Evolutionary conservation across 176 grass and related monocot species (phyloP).

Genomic region (Oryza meyeriana): DNA sequence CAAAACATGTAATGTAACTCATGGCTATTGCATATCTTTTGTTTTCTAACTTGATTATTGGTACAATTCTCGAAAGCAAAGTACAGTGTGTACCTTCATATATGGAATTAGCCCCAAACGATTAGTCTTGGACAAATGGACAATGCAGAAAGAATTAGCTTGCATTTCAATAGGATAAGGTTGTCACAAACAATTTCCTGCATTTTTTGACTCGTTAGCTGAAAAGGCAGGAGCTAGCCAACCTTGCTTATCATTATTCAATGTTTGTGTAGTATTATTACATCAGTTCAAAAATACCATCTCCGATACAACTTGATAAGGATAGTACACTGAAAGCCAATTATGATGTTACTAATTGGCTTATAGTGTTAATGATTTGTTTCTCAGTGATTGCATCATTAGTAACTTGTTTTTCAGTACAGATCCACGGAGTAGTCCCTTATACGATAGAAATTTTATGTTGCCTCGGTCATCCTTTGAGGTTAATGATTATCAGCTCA

Average conservation of each 20-base stretch:
- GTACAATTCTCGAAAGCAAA: not conserved
- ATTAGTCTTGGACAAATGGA: not conserved
- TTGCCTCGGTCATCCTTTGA: not conserved
- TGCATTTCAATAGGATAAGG: not conserved
- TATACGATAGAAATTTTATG: not conserved
- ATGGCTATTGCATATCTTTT: not conserved
- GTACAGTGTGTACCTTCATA: not conserved
- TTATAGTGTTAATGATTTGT: not conserved
- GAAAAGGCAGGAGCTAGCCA: not conserved
- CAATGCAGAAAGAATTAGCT: not conserved
- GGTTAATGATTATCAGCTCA: not conserved
- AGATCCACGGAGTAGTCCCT: not conserved
- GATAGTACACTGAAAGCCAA: not conserved
- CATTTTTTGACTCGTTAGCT: not conserved
- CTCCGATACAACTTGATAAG: not conserved
- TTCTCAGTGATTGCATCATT: not conserved
- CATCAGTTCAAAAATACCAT: constrained; percentile 6
- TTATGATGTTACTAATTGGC: not conserved
- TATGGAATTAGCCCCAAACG: not conserved
- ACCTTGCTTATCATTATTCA: not conserved
- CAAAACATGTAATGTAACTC: not conserved
- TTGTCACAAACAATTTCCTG: not conserved
- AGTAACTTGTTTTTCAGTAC: not conserved
- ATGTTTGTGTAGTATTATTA: not conserved
- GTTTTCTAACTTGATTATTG: not conserved